phyloP scores from a whole-genome alignment of 2,329 filamentous ascomycete species.

The Aureobasidium sp. region DNA sequence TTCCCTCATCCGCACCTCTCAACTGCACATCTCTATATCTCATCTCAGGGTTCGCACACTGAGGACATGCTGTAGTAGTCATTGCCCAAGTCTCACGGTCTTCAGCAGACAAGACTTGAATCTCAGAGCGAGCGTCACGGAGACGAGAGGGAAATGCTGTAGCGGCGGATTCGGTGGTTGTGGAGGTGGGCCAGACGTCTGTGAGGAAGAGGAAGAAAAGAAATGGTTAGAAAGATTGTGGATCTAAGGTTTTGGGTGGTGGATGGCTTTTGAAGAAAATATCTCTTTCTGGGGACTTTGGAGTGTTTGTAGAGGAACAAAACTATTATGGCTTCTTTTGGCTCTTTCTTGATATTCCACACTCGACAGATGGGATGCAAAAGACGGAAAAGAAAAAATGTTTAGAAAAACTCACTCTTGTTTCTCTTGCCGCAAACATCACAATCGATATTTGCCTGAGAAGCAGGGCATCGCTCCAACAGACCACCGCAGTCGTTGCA shows the following conservation, averaged over 20 bases:
- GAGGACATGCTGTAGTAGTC: constrained; percentile 76
- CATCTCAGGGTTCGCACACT: constrained; percentile 86
- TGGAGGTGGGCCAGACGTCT: constrained; percentile 81
- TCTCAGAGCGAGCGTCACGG: constrained; percentile 85
- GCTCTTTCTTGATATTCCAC: background rate
- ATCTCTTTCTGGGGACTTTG: too few relatives aligned
- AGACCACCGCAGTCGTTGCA: constrained; percentile 95
- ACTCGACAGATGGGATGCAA: too few relatives aligned
- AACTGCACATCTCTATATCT: constrained; percentile 88
- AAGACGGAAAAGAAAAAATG: background rate
- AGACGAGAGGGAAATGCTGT: constrained; percentile 91
- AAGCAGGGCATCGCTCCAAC: constrained; percentile 82
- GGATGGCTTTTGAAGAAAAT: too few relatives aligned
- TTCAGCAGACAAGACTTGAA: constrained; percentile 82
- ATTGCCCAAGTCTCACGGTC: constrained; percentile 76
- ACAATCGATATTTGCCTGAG: constrained; percentile 82
- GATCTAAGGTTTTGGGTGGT: too few relatives aligned
- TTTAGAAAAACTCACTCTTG: constrained; percentile 67
- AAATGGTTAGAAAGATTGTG: constrained; percentile 22
- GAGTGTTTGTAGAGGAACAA: too few relatives aligned
- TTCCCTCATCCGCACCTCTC: constrained; percentile 94
- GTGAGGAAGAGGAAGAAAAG: constrained; percentile 5
- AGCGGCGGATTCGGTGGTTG: constrained; percentile 84
- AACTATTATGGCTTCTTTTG: background rate
- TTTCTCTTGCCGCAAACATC: constrained; percentile 89